Evolutionary conservation across 2,329 filamentous ascomycete species (phyloP).

Genomic region (Fusarium sp.): DNA sequence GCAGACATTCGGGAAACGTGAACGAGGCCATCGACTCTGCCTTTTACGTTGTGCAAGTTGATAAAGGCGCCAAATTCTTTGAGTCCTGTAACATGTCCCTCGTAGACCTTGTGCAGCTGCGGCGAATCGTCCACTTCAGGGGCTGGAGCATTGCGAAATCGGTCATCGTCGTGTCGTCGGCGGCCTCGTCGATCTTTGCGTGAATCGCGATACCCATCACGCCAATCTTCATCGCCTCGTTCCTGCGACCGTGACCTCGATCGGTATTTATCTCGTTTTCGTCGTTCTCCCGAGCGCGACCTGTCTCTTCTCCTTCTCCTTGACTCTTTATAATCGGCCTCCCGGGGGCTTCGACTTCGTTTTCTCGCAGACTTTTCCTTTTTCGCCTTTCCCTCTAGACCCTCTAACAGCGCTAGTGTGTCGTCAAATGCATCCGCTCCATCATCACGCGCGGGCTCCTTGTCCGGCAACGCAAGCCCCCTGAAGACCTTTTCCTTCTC

Average conservation of each 20-base stretch:
- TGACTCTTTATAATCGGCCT: conserved; percentile 59
- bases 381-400: conserved; percentile 76
- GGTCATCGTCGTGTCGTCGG: conserved; percentile 60
- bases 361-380: conserved; percentile 64
- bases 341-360: conserved; percentile 67
- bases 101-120: conserved; percentile 86
- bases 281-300: conserved; percentile 58
- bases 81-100: conserved; percentile 88
- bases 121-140: conserved; percentile 85
- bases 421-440: conserved; percentile 83
- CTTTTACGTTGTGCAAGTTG: conserved; percentile 86
- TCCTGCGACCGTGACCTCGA: conserved; percentile 55
- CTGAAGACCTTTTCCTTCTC: conserved; percentile 91
- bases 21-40: conserved; percentile 91
- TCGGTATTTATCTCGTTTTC: conserved; percentile 50
- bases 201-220: conserved; percentile 49
- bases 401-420: conserved; percentile 91
- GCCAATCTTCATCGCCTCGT: conserved; percentile 60
- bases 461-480: conserved; percentile 88
- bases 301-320: conserved; percentile 55
- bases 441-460: conserved; percentile 58
- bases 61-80: conserved; percentile 98
- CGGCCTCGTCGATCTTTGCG: conserved; percentile 52
- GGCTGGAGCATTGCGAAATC: conserved; percentile 73
- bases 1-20: conserved; percentile 91